A percentile compares a stretch with the other conserved stretches of the same genome.
These are phyloP conservation scores for Spinacia oleracea DNA, from an alignment of 179 eudicot species.

Conservation along the genomic window DNA sequence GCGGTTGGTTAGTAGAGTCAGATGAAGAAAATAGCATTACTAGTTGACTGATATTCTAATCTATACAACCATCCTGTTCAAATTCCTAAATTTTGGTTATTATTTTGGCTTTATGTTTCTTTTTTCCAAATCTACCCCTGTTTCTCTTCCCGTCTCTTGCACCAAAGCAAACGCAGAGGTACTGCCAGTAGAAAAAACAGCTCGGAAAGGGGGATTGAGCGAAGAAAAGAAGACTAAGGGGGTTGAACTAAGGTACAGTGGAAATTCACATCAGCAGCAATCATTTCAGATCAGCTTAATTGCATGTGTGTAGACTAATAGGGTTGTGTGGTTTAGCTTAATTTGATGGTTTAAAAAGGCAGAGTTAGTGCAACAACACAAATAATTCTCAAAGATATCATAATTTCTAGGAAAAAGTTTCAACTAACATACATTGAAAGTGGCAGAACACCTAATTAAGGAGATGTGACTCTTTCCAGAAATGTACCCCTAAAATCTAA, in stretches of 20 bases:
- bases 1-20: constrained; percentile 31
- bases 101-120: not conserved
- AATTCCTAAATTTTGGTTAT: not conserved
- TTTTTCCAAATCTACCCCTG: not conserved
- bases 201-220: not conserved
- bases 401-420: constrained; percentile 1
- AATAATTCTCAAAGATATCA: not conserved
- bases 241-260: not conserved
- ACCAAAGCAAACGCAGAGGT: not conserved
- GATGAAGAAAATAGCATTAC: not conserved
- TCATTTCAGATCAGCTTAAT: constrained; percentile 4
- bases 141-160: not conserved
- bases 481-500: too few relatives aligned
- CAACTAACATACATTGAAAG: constrained; percentile 17
- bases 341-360: constrained; percentile 7
- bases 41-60: too few relatives aligned
- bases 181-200: too few relatives aligned
- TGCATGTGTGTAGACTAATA: not conserved
- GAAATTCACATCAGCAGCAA: not conserved
- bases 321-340: constrained; percentile 1
- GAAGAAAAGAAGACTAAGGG: not conserved
- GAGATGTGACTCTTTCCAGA: not conserved
- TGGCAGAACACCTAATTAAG: constrained; percentile 14
- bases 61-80: not conserved
- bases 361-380: not conserved